These are phyloP conservation scores for Rhizopus microsporus DNA, from an alignment of 371 early-diverging fungal species.

Conservation along the genomic window DNA sequence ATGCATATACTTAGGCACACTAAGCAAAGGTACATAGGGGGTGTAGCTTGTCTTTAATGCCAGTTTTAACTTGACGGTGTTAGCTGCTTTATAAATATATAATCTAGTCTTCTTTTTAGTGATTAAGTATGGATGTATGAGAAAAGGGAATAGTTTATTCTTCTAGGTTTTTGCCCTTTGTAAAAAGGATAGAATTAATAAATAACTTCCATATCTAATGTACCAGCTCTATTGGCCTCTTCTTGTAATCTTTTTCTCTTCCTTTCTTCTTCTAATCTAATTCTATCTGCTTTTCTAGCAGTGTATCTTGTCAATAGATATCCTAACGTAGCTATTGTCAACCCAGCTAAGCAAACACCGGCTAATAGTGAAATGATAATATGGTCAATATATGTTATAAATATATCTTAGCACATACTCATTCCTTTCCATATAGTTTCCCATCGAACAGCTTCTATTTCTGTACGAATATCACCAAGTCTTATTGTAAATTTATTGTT, in stretches of 20 bases:
- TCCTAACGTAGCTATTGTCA: constrained; percentile 42
- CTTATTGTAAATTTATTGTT: constrained; percentile 81
- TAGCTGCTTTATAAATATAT: too few species aligned
- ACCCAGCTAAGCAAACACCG: constrained; percentile 41
- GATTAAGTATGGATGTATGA: too few species aligned
- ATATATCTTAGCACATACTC: constrained; percentile 22
- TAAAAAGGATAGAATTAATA: constrained; percentile 20
- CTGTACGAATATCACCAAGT: constrained; percentile 82
- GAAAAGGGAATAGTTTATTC: too few species aligned
- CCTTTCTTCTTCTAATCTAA: constrained; percentile 34
- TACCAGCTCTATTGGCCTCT: constrained; percentile 44
- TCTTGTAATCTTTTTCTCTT: constrained; percentile 38
- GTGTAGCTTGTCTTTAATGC: background rate
- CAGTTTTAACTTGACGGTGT: background rate
- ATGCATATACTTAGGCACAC: too few species aligned
- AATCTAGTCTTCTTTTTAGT: too few species aligned
- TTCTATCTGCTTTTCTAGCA: constrained; percentile 30
- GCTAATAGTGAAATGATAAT: constrained; percentile 16
- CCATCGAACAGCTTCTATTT: constrained; percentile 86
- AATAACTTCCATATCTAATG: constrained; percentile 50
- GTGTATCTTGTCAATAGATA: constrained; percentile 42
- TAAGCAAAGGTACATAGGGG: too few species aligned
- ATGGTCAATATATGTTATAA: background rate
- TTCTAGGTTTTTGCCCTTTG: too few species aligned
- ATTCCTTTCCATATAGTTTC: constrained; percentile 78